Conservation (phyloP, 768 basidiomycete genomes). For the Termitomyces sp. region DNA sequence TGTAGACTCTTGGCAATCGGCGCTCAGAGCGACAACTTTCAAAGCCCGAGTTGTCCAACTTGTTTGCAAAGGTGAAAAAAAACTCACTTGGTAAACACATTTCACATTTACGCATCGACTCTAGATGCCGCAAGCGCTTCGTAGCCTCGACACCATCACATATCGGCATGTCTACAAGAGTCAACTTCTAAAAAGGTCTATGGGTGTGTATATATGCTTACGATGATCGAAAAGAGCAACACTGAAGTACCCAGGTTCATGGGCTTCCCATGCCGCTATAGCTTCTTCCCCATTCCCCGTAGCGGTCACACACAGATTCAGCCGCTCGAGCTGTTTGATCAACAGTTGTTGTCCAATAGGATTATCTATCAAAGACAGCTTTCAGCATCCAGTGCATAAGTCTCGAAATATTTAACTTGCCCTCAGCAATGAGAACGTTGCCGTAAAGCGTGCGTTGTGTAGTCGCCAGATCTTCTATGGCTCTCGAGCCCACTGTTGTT, state of each 20-base stretch:
- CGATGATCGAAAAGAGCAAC: slow-evolving; percentile 76
- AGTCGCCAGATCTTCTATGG: slow-evolving; percentile 43
- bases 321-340: slow-evolving; percentile 63
- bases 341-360: slow-evolving; percentile 66
- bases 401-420: slow-evolving; percentile 26
- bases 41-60: not conserved
- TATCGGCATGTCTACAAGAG: slow-evolving; percentile 68
- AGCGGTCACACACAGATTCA: slow-evolving; percentile 56
- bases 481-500: slow-evolving; percentile 34
- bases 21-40: slow-evolving; percentile 68
- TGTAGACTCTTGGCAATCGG: slow-evolving; percentile 75
- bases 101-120: slow-evolving; percentile 51
- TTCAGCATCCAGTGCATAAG: not conserved
- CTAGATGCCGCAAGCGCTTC: slow-evolving; percentile 57
- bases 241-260: slow-evolving; percentile 65
- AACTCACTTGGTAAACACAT: slow-evolving; percentile 54
- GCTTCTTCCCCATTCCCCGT: slow-evolving; percentile 71
- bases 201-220: slow-evolving; percentile 26
- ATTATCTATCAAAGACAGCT: slow-evolving; percentile 46
- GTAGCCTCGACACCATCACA: slow-evolving; percentile 77
- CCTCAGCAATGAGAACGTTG: slow-evolving; percentile 72
- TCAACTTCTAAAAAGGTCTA: not conserved
- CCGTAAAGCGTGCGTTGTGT: slow-evolving; percentile 58
- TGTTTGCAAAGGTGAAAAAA: not conserved
- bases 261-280: slow-evolving; percentile 64